Base-by-base conservation (phyloP, 352 stramenopile species). In the Phytophthora sansomeana region DNA sequence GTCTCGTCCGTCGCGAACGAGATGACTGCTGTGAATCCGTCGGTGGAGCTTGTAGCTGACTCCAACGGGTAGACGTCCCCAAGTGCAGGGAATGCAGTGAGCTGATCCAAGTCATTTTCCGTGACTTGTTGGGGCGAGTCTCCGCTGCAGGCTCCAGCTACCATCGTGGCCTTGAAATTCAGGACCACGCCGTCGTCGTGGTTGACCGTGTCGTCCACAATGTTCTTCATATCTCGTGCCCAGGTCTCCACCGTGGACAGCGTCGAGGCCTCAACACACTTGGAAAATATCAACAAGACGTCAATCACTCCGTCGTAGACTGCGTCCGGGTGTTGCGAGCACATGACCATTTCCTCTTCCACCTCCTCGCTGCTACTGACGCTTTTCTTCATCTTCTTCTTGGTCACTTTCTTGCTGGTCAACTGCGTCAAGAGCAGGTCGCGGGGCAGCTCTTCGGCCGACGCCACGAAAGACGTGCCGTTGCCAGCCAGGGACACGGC, bases 281-380 rank as follows among this genome's bases (percentile, higher is more conserved):
- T 84, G 41, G 81, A 89, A 56, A 92, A 77, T 16, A 70, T 62
- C 10, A 90, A 62, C 10, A 90, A 26, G 3, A 89, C 78, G 17
- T 75, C 80, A n/a, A 74, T 71, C 3, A 57, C 36, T 13, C 53
- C 67, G 28, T 63, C 43, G 33, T 55, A 63, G 44, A 75, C 60
- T 24, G 47, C 56, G 3, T 58, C 16, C 0, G 47, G 6, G 17
- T 24, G 19, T 29, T 70, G 46, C 4, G 63, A 70, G 55, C 63
- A 66, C 63, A 66, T 66, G 55, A 66, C 6, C 30, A 70, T 24
- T 21, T 70, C 63, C n/a, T 66, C 63, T 14, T 38, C 30, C 8
- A 69, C 30, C 44, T 47, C 41, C 17, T 59, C 54, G 30, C 30
- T 49, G 38, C 61, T 65, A 17, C 43, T 36, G 29, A 26, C 14